phyloP scores from a whole-genome alignment of 2,329 filamentous ascomycete species.

The Penicillium sp. region DNA sequence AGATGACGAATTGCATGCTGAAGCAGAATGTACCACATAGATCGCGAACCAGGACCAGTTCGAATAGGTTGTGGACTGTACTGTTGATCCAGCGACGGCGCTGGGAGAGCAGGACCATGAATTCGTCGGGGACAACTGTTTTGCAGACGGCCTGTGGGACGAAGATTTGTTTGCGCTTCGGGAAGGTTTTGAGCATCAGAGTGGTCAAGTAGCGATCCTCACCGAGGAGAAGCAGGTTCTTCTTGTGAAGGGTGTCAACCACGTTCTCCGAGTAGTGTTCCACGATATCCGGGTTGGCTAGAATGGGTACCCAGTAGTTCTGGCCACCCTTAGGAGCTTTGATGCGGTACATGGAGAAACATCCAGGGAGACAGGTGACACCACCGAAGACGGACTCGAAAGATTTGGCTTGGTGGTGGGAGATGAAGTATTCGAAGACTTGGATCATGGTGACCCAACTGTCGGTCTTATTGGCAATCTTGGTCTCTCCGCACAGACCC shows the following conservation, averaged over 20 bases:
- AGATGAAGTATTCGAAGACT: conserved; percentile 99
- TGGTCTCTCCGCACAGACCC: conserved; percentile 97
- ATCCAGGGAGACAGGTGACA: conserved; percentile 96
- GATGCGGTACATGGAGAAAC: conserved; percentile 99
- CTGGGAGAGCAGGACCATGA: conserved; percentile 89
- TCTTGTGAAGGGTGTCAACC: conserved; percentile 96
- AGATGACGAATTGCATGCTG: conserved; percentile 99
- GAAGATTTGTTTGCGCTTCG: conserved; percentile 98
- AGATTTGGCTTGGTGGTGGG: conserved; percentile 92
- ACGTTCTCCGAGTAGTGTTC: conserved; percentile 99
- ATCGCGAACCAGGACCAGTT: conserved; percentile 90
- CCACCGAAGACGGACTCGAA: conserved; percentile 98
- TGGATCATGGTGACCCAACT: conserved; percentile 98
- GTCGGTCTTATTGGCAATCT: conserved; percentile 96
- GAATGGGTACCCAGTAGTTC: conserved; percentile 99
- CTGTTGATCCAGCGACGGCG: conserved; percentile 99
- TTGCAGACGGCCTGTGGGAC: conserved; percentile 99
- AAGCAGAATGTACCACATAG: conserved; percentile 99
- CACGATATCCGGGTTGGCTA: conserved; percentile 96
- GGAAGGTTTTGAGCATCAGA: conserved; percentile 97
- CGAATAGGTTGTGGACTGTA: conserved; percentile 98
- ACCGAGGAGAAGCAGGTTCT: conserved; percentile 86
- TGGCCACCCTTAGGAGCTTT: conserved; percentile 97
- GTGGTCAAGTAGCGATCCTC: conserved; percentile 96
- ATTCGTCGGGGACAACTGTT: conserved; percentile 90